These are phyloP conservation scores for Rubus idaeus DNA, from an alignment of 306 rosid genomes.

Conservation along the genomic window DNA sequence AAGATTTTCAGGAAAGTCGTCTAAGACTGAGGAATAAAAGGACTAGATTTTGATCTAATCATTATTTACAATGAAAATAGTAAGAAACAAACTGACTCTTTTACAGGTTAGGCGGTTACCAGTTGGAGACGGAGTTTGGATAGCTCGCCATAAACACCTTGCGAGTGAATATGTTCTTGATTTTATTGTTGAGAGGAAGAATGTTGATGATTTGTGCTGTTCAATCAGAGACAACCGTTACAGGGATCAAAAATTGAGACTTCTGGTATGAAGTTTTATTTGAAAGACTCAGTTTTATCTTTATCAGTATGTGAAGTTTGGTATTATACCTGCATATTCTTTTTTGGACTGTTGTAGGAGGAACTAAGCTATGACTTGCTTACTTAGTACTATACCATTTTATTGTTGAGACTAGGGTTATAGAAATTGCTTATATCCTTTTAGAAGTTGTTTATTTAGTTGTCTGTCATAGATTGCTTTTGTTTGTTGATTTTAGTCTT, in stretches of 20 bases:
- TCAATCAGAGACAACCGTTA: slow-evolving; percentile 96
- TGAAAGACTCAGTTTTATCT: slow-evolving; percentile 27
- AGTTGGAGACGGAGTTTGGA: slow-evolving; percentile 97
- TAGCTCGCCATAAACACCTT: slow-evolving; percentile 74
- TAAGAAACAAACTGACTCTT: slow-evolving; percentile 23
- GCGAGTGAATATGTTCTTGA: slow-evolving; percentile 82
- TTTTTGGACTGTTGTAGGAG: background rate
- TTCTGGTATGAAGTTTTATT: slow-evolving; percentile 56
- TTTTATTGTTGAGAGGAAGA: slow-evolving; percentile 96
- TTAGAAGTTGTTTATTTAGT: background rate
- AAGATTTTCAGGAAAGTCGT: background rate
- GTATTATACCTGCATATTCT: background rate
- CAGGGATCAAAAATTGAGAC: slow-evolving; percentile 86
- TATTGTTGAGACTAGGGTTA: background rate
- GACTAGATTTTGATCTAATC: background rate
- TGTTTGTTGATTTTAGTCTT: background rate
- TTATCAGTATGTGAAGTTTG: slow-evolving; percentile 46
- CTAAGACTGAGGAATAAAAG: background rate
- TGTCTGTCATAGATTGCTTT: background rate
- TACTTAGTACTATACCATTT: too few relatives aligned
- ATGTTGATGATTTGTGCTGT: slow-evolving; percentile 72
- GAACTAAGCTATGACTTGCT: background rate
- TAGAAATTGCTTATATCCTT: slow-evolving; percentile 70
- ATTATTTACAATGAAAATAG: background rate
- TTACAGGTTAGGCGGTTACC: slow-evolving; percentile 82